phyloP scores from a whole-genome alignment of 495 filamentous ascomycete genomes.

The Aspergillus bridgeri region DNA sequence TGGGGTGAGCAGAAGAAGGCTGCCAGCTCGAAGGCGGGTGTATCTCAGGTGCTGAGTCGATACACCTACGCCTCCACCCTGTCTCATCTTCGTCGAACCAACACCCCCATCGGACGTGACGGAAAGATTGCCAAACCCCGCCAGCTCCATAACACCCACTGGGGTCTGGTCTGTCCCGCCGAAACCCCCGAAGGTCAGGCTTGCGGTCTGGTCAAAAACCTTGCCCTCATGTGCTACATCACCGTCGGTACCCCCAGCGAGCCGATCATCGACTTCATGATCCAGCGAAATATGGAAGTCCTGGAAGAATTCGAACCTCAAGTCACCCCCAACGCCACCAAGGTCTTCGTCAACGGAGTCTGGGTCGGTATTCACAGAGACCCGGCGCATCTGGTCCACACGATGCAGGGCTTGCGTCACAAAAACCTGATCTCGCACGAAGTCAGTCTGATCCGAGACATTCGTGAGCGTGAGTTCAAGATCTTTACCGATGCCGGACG shows the following conservation, averaged over 20 bases:
- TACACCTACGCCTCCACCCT: constrained; percentile 96
- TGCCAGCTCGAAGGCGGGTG: constrained; percentile 86
- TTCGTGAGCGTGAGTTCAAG: constrained; percentile 95
- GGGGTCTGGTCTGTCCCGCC: constrained; percentile 95
- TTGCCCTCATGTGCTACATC: constrained; percentile 97
- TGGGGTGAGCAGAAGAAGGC: constrained; percentile 99
- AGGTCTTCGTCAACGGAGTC: constrained; percentile 95
- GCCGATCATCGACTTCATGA: constrained; percentile 93
- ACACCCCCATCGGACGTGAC: constrained; percentile 95
- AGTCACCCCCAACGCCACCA: constrained; percentile 85
- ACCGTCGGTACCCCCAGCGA: constrained; percentile 87
- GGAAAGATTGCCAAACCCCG: constrained; percentile 98
- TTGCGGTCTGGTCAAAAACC: constrained; percentile 96
- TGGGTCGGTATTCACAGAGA: constrained; percentile 90
- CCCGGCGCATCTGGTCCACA: constrained; percentile 71
- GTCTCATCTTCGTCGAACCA: constrained; percentile 93
- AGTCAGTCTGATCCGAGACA: constrained; percentile 90
- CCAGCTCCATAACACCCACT: constrained; percentile 98
- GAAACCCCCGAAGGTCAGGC: constrained; percentile 98
- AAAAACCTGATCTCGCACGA: constrained; percentile 77
- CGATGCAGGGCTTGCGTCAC: constrained; percentile 73
- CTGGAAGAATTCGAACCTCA: constrained; percentile 94
- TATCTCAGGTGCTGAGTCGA: constrained; percentile 96
- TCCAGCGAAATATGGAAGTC: constrained; percentile 87
- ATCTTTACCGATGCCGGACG: constrained; percentile 96